A percentile compares a stretch with the other conserved stretches of the same genome.
Evolutionary conservation across 1,139 yeast genomes (phyloP).

Genomic region (Suhomyces panamericanus): DNA sequence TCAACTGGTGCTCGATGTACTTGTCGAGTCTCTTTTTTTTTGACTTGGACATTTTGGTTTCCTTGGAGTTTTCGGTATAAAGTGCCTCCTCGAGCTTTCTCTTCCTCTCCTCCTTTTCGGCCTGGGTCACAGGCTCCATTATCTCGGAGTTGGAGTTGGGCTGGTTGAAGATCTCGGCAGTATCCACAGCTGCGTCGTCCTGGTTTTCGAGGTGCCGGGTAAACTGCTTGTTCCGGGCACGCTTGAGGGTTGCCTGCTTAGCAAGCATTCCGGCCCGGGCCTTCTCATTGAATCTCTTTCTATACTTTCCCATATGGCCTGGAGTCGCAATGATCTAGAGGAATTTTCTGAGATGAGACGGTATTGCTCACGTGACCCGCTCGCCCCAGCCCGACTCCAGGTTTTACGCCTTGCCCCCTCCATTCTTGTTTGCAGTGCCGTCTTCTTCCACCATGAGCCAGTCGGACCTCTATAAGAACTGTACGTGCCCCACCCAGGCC

Average conservation of each 20-base stretch:
- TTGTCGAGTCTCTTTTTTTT: conserved; percentile 79
- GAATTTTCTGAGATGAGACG: conserved; percentile 10
- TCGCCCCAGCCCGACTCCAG: conserved; percentile 5
- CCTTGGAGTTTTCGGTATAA: conserved; percentile 53
- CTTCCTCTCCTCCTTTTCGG: conserved; percentile 65
- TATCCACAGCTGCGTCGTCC: conserved; percentile 10
- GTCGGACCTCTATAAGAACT: conserved; percentile 29
- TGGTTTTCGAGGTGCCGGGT: conserved; percentile 38
- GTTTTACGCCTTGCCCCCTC: conserved; percentile 1
- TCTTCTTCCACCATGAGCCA: conserved; percentile 9
- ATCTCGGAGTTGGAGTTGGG: conserved; percentile 63
- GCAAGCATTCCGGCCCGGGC: conserved; percentile 85
- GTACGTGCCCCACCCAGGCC: conserved; percentile 24
- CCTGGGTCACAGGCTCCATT: conserved; percentile 49
- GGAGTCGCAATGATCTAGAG: background rate
- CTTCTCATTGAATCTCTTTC: conserved; percentile 80
- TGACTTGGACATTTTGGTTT: conserved; percentile 65
- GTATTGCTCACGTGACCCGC: conserved; percentile 3
- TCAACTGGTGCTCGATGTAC: conserved; percentile 83
- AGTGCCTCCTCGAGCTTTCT: conserved; percentile 62
- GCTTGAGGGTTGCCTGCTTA: conserved; percentile 69
- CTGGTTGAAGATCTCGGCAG: conserved; percentile 10
- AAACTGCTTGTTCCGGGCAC: conserved; percentile 68
- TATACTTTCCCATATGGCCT: conserved; percentile 73
- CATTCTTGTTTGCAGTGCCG: too few relatives aligned